Conservation (phyloP, 139 green algal species). For the Chlamydomonas eustigma region DNA sequence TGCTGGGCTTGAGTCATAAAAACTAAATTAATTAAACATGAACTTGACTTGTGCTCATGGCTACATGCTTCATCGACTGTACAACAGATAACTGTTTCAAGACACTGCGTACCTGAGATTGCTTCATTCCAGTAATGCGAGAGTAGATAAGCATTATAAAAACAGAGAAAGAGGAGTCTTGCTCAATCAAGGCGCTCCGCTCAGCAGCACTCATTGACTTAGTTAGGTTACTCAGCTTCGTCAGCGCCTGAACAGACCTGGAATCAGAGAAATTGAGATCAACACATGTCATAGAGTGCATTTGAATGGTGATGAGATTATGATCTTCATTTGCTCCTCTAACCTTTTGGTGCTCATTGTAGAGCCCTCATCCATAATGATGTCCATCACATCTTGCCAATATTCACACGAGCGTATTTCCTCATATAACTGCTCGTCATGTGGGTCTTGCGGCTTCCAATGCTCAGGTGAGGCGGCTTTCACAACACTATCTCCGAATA, state of each 20-base stretch:
- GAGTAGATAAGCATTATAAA: background rate
- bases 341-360: slow-evolving; percentile 11
- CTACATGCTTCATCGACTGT: too few species aligned
- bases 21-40: background rate
- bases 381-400: slow-evolving; percentile 32
- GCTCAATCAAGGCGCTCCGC: background rate
- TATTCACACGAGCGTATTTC: slow-evolving; percentile 28
- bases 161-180: background rate
- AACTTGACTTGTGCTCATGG: background rate
- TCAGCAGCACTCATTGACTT: background rate
- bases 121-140: background rate
- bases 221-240: background rate
- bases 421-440: slow-evolving; percentile 16
- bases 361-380: slow-evolving; percentile 22
- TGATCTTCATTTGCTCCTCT: too few species aligned
- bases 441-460: background rate
- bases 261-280: too few species aligned
- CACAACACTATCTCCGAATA: background rate
- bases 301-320: background rate
- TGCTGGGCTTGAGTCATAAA: background rate
- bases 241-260: slow-evolving; percentile 7
- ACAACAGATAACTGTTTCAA: too few species aligned
- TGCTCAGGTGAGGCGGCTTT: background rate
- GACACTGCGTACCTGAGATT: background rate
- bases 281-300: background rate